Conservation (phyloP, 2,329 filamentous ascomycete species). For the Trichoderma aggressivum region DNA sequence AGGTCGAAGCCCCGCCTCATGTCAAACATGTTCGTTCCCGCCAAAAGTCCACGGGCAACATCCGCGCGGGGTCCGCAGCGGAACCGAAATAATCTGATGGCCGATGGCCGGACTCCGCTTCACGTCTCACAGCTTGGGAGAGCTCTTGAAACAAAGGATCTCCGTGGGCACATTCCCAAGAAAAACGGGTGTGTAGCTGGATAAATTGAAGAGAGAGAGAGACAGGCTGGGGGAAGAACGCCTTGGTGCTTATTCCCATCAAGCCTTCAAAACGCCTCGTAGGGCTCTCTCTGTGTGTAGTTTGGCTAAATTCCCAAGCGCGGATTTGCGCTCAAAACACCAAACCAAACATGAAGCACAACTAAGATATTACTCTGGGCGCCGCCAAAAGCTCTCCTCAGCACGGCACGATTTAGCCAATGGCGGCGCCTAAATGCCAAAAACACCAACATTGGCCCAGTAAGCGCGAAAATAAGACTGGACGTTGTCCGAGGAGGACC, state of each 20-base stretch:
- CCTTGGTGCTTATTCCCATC: neutral
- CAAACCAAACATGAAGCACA: neutral
- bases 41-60: neutral
- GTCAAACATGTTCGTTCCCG: neutral
- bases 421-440: neutral
- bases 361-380: constrained; percentile 8
- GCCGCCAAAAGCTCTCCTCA: neutral
- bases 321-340: neutral
- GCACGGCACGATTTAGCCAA: neutral
- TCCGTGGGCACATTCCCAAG: neutral
- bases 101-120: neutral
- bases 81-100: neutral
- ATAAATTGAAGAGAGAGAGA: neutral
- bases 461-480: neutral
- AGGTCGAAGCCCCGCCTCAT: neutral
- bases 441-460: neutral
- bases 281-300: too few relatives aligned
- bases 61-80: neutral
- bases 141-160: neutral
- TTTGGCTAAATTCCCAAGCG: neutral
- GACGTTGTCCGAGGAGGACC: neutral
- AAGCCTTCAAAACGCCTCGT: constrained; percentile 3
- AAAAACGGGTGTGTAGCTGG: neutral
- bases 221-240: neutral
- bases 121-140: neutral